These are phyloP conservation scores for Kodamaea kaohsiungensis DNA, from an alignment of 805 yeast species.

Conservation along the genomic window DNA sequence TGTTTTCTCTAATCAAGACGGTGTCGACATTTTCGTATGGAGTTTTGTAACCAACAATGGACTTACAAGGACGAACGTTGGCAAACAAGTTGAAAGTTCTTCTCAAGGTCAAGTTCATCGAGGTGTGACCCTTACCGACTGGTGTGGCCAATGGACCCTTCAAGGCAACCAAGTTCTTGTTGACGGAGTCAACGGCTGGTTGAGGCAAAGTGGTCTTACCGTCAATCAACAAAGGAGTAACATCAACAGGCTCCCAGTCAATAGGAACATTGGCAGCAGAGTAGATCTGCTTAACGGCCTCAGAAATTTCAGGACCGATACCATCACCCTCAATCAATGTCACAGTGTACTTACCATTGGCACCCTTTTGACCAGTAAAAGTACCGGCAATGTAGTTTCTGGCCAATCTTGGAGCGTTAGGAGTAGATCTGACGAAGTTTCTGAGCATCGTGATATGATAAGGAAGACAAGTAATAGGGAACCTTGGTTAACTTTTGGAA, in stretches of 20 bases:
- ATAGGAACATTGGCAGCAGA: constrained; percentile 94
- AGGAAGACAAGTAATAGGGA: background rate
- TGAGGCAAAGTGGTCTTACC: constrained; percentile 94
- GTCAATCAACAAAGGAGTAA: constrained; percentile 86
- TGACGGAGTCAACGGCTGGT: constrained; percentile 88
- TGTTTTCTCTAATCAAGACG: constrained; percentile 96
- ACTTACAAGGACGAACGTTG: constrained; percentile 95
- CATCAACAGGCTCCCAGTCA: constrained; percentile 97
- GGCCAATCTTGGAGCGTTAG: constrained; percentile 29
- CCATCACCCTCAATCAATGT: constrained; percentile 99
- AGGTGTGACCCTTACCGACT: constrained; percentile 97
- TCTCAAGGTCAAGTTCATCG: constrained; percentile 95
- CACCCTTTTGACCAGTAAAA: constrained; percentile 61
- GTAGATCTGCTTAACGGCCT: constrained; percentile 90
- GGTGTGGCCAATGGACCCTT: constrained; percentile 99
- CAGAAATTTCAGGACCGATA: constrained; percentile 93
- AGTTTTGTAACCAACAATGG: constrained; percentile 90
- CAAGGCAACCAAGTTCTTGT: constrained; percentile 89
- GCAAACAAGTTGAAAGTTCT: constrained; percentile 96
- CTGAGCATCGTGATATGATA: constrained; percentile 27
- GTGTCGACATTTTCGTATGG: constrained; percentile 89
- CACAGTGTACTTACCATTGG: constrained; percentile 86
- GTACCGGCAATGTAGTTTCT: constrained; percentile 54
- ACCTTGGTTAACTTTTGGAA: background rate
- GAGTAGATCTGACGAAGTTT: constrained; percentile 34